Evolutionary conservation across 2,329 filamentous ascomycete species (phyloP), one percentile per base, ranked within the genome.

Genomic region (Pestalotiopsis fici): DNA sequence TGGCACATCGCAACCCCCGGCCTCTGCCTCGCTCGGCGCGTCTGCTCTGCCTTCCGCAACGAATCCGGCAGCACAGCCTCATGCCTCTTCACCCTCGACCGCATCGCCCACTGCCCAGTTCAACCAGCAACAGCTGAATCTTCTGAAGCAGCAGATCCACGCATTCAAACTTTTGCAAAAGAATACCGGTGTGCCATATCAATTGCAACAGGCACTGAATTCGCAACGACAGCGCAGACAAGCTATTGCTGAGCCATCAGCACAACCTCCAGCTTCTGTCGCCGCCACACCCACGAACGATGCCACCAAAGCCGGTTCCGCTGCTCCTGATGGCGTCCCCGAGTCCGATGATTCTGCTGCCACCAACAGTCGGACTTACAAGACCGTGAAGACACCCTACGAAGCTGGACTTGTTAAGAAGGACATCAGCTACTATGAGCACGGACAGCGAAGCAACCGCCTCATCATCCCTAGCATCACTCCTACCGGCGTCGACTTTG

Each of bases 141-240:
- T 93, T 56, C 83, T 99, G 11, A 87, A 93, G 68, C 91, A 93
- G 71, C 96, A 99, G 78, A 97, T 98, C 63, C 87, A 91, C 73
- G 95, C 95, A 0, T 98, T 98, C 81, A 97, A 97, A 80, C 87
- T 94, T 71, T 85, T 99, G 3, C 91, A 93, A 4, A 97, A 96
- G 79, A 97, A 97, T 72, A 86, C 92, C 15, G 91, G 94, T 0
- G 89, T 98, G 3, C 94, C 95, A 1, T 80, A 88, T 35, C 87
- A 89, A 69, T 87, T 97, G 71, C 94, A 97, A 77, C 92, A 95
- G 75, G 89, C 92, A 61, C 90, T 98, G 47, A 97, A 95, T 77
- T 86, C 91, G 57, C 90, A 92, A 67, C 89, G 91, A 61, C 87
- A 91, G 71, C 90, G 90, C 72, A 88, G 91, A 73, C 82, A 87